Conservation (phyloP, 2,329 filamentous ascomycete genomes). For the Cladobotryum mycophilum region DNA sequence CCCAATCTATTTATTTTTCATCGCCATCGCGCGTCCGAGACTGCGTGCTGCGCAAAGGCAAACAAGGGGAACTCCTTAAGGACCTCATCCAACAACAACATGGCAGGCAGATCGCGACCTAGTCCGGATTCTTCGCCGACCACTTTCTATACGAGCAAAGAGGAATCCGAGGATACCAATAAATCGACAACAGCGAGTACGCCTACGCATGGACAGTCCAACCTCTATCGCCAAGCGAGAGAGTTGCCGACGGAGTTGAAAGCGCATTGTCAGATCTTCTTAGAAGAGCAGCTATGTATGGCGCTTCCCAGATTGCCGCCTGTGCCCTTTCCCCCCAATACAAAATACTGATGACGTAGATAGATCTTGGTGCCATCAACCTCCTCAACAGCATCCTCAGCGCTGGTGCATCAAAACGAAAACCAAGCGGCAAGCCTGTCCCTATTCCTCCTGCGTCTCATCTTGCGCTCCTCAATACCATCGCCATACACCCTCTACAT, state of each 20-base stretch:
- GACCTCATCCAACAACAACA: background rate
- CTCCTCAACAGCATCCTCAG: constrained; percentile 60
- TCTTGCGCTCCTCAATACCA: constrained; percentile 69
- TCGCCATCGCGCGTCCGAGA: background rate
- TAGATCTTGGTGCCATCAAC: constrained; percentile 44
- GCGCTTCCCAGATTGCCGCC: background rate
- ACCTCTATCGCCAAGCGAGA: constrained; percentile 47
- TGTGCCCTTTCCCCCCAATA: background rate
- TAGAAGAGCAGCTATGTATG: constrained; percentile 69
- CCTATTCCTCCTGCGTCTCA: constrained; percentile 65
- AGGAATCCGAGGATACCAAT: constrained; percentile 18
- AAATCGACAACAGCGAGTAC: constrained; percentile 33
- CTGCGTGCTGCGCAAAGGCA: too few relatives aligned
- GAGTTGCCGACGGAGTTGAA: constrained; percentile 57
- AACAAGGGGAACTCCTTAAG: too few relatives aligned
- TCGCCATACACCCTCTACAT: constrained; percentile 73
- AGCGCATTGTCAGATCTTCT: constrained; percentile 61
- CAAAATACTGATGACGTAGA: background rate
- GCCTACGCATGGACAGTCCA: constrained; percentile 23
- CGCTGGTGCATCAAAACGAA: constrained; percentile 37
- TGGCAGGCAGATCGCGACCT: constrained; percentile 12
- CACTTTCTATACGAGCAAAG: constrained; percentile 29
- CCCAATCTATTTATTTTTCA: background rate
- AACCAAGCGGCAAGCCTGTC: constrained; percentile 34
- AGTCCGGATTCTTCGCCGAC: constrained; percentile 25